Evolutionary conservation across 768 basidiomycete genomes (phyloP).

Genomic region (Gelatoporia subvermispora): DNA sequence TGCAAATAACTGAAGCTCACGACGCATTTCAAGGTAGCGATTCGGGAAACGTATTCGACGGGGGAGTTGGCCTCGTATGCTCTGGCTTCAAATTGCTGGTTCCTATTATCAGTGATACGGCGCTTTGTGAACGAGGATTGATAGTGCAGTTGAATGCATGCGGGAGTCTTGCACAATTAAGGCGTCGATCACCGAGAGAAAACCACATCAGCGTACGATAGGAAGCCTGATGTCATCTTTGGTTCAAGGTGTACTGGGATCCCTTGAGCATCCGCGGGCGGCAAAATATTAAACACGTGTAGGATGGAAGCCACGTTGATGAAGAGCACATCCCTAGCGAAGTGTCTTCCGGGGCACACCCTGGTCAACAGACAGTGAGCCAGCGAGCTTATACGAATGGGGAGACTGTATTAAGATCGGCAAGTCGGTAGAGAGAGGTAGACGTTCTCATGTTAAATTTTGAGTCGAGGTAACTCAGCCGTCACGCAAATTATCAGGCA

Average conservation of each 20-base stretch:
- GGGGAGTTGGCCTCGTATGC: too few species aligned
- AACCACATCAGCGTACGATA: not conserved
- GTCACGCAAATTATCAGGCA: too few species aligned
- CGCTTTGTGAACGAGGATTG: slow-evolving; percentile 14
- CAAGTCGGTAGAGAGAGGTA: slow-evolving; percentile 27
- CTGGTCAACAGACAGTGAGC: too few species aligned
- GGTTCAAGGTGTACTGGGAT: too few species aligned
- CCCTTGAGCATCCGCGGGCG: not conserved
- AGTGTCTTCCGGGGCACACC: slow-evolving; percentile 18
- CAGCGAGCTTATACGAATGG: too few species aligned
- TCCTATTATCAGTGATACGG: slow-evolving; percentile 4
- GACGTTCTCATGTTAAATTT: not conserved
- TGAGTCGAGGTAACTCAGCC: not conserved
- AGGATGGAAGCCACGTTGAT: slow-evolving; percentile 16
- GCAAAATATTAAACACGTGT: slow-evolving; percentile 12
- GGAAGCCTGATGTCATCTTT: too few species aligned
- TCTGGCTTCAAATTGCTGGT: too few species aligned
- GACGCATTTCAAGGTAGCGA: too few species aligned
- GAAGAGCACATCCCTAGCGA: slow-evolving; percentile 16
- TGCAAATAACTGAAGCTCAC: too few species aligned
- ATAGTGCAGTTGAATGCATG: slow-evolving; percentile 20
- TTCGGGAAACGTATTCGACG: too few species aligned
- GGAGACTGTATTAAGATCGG: slow-evolving; percentile 13
- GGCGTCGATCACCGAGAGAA: not conserved
- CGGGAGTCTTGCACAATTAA: too few species aligned